Evolutionary conservation across 2,329 filamentous ascomycete genomes (phyloP), one percentile per base, ranked within the genome.

Genomic region (Ophiocordyceps camponoti-leonardi): DNA sequence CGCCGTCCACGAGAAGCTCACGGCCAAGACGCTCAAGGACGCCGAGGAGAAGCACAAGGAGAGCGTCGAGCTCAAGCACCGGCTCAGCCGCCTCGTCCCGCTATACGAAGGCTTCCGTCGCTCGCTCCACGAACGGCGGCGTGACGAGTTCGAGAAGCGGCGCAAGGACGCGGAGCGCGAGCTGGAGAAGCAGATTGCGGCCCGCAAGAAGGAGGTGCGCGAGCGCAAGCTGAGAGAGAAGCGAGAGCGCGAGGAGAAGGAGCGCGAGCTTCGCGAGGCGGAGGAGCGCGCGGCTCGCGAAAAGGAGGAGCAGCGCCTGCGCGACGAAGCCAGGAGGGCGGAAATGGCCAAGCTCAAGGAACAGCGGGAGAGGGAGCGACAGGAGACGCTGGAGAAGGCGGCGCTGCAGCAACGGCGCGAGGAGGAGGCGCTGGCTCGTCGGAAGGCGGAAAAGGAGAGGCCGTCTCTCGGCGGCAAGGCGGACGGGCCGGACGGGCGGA

Each of bases 71-170:
- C 77, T 98, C 54, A 96, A 96, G 77, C 83, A 94, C 65, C 84
- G 92, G 60, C 79, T 98, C 44, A 81, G 75, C 58, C 79, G 88
- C 50, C 75, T 98, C 46, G 82, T 96, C 51, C 75, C 81, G n/a
- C 65, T 73, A 45, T 98, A 94, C 67, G 86, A 92, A 62, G 67
- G 69, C 11, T 96, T 94, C 76, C 80, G 84, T 58, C 72, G 81
- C 52, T 79, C 81, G 43, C 78, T 98, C 45, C 84, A 85, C 50
- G 82, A 92, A 63, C 82, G 86, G 59, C 85, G 90, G 55, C 86
- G 86, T 59, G 84, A 94, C 55, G 87, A 96, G 65, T 98, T 96
- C 54, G 92, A 96, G 73, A 90, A 84, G 70, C 84, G 88, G 52
- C 85, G 85, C 59, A 87, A 83, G 62, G 81, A 86, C 57, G 92